Percentiles rank a stretch among this genome's conserved stretches.
Evolutionary conservation across 148 eudicot species (phyloP).

Genomic region (Silene latifolia): DNA sequence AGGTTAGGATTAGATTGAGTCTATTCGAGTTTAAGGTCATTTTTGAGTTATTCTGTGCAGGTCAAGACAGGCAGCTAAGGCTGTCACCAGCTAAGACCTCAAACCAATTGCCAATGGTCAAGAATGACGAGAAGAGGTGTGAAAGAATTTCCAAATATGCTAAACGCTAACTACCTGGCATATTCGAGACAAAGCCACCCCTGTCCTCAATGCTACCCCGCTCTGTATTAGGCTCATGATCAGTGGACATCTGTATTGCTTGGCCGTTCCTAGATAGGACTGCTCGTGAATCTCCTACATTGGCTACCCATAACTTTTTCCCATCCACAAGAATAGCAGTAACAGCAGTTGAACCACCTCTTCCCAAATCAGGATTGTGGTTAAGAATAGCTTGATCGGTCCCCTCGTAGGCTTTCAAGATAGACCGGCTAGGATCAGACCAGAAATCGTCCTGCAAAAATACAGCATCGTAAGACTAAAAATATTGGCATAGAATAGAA

Average conservation of each 20-base stretch:
- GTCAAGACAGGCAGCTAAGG: too few species aligned
- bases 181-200: constrained; percentile 84
- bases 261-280: constrained; percentile 63
- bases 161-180: constrained; percentile 50
- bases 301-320: constrained; percentile 58
- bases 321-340: constrained; percentile 77
- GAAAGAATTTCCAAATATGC: constrained; percentile 4
- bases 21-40: too few species aligned
- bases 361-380: constrained; percentile 68
- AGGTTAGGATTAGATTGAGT: too few species aligned
- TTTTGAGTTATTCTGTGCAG: too few species aligned
- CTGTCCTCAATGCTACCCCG: constrained; percentile 62
- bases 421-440: constrained; percentile 55
- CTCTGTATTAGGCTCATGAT: constrained; percentile 81
- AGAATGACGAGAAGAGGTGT: not conserved
- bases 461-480: not conserved
- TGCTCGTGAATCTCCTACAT: constrained; percentile 85
- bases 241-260: constrained; percentile 60
- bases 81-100: too few species aligned
- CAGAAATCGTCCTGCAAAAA: constrained; percentile 63
- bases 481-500: not conserved
- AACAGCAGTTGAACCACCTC: constrained; percentile 91
- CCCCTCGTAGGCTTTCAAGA: constrained; percentile 65
- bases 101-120: constrained; percentile 1
- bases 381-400: constrained; percentile 73